These are phyloP conservation scores for Adansonia rubrostipa DNA, from an alignment of 441 rosid species.

Conservation along the genomic window DNA sequence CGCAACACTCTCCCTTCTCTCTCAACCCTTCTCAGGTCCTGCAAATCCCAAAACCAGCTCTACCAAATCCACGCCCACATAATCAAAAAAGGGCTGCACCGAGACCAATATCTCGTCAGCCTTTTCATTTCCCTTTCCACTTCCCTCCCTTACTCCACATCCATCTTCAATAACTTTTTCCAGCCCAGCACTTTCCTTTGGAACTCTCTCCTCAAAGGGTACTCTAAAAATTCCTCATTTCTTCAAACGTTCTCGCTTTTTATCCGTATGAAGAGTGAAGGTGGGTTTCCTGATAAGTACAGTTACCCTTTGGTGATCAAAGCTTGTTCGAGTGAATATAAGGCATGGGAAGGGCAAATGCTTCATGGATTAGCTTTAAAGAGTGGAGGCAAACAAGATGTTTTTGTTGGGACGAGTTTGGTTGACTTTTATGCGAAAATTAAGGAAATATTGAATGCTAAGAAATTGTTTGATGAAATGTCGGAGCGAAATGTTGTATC, in stretches of 20 bases:
- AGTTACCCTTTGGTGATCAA: conserved; percentile 59
- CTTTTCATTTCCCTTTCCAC: conserved; percentile 45
- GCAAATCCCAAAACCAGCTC: conserved; percentile 54
- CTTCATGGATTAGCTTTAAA: conserved; percentile 60
- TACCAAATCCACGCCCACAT: conserved; percentile 71
- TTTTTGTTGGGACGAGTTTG: conserved; percentile 67
- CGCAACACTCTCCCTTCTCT: conserved; percentile 39
- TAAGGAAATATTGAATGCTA: conserved; percentile 50
- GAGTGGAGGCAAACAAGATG: conserved; percentile 47
- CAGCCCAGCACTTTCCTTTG: conserved; percentile 59
- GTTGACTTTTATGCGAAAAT: conserved; percentile 68
- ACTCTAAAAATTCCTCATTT: conserved; percentile 41
- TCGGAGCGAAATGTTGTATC: conserved; percentile 55
- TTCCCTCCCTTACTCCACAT: conserved; percentile 46
- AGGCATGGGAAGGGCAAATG: conserved; percentile 45
- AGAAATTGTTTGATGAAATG: conserved; percentile 69
- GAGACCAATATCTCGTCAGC: conserved; percentile 61
- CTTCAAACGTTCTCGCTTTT: conserved; percentile 49
- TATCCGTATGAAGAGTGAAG: conserved; percentile 55
- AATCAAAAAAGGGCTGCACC: conserved; percentile 72
- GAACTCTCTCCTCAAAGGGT: conserved; percentile 56
- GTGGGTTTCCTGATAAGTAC: conserved; percentile 50
- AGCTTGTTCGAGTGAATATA: conserved; percentile 50
- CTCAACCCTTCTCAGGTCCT: conserved; percentile 54
- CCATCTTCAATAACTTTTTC: conserved; percentile 49